Conservation (phyloP, 345 rosid genomes). For the Gossypium longicalyx region DNA sequence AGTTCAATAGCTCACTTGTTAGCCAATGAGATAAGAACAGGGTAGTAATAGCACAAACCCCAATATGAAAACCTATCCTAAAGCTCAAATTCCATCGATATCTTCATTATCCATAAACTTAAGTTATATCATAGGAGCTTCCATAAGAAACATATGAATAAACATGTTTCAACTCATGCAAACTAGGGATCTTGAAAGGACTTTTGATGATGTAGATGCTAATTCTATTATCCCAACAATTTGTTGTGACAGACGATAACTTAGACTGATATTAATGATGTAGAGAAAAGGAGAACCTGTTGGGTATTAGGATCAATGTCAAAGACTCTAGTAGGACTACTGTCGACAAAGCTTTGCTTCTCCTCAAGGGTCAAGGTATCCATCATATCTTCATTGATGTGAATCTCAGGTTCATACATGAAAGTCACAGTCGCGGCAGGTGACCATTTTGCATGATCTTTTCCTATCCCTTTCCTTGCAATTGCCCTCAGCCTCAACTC, state of each 20-base stretch:
- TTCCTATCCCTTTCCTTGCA: conserved; percentile 93
- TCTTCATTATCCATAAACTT: neutral
- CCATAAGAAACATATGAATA: neutral
- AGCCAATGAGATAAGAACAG: neutral
- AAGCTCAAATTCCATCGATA: neutral
- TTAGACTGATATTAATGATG: neutral
- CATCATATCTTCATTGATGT: conserved; percentile 86
- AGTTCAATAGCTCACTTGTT: neutral
- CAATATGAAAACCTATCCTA: neutral
- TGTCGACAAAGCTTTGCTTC: conserved; percentile 67
- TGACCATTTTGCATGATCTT: conserved; percentile 98
- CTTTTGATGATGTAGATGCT: neutral
- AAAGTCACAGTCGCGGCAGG: conserved; percentile 99
- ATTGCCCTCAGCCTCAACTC: conserved; percentile 86
- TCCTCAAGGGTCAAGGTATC: conserved; percentile 66
- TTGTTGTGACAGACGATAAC: neutral
- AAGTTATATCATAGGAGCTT: neutral
- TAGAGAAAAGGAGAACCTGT: conserved; percentile 40
- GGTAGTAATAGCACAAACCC: neutral
- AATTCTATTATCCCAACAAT: neutral
- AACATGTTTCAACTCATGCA: neutral
- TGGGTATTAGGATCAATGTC: conserved; percentile 57
- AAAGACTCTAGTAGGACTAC: conserved; percentile 89
- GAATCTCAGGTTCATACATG: conserved; percentile 92
- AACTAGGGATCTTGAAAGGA: neutral